A percentile compares a stretch with the other conserved stretches of the same genome.
Conservation (phyloP, 495 filamentous ascomycete species). For the Xylaria castorea region DNA sequence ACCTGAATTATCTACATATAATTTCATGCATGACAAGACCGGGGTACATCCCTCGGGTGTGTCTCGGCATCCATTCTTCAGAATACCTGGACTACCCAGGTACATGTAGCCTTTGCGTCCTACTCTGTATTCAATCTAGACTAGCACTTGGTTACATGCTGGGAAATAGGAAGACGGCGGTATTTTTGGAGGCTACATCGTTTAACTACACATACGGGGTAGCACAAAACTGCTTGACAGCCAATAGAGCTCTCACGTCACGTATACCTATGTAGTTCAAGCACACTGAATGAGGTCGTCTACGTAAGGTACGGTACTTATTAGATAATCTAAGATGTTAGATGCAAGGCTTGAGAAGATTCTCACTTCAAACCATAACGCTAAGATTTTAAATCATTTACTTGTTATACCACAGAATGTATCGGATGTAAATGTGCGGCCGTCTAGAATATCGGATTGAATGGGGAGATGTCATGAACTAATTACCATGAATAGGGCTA, state of each 20-base stretch:
- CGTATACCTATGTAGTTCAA: background rate
- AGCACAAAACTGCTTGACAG: background rate
- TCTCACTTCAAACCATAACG: background rate
- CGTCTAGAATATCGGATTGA: background rate
- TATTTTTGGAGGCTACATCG: constrained; percentile 5
- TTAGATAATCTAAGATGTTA: background rate
- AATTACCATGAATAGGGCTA: background rate
- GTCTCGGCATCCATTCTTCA: constrained; percentile 3
- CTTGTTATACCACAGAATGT: too few relatives aligned
- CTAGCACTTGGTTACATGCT: too few relatives aligned
- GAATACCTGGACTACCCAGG: background rate
- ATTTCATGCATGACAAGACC: constrained; percentile 18
- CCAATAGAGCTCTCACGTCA: background rate
- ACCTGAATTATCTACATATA: background rate
- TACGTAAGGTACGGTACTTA: background rate
- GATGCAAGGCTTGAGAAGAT: background rate
- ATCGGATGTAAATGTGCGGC: constrained; percentile 5
- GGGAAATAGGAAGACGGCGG: background rate
- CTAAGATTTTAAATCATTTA: background rate
- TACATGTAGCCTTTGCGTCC: too few relatives aligned
- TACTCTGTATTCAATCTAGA: too few relatives aligned
- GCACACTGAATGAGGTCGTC: background rate
- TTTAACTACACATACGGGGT: background rate
- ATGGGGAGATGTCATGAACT: background rate
- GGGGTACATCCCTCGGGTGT: background rate